Evolutionary conservation across 2,329 filamentous ascomycete genomes (phyloP).

Genomic region (Aspergillus ochraceus): DNA sequence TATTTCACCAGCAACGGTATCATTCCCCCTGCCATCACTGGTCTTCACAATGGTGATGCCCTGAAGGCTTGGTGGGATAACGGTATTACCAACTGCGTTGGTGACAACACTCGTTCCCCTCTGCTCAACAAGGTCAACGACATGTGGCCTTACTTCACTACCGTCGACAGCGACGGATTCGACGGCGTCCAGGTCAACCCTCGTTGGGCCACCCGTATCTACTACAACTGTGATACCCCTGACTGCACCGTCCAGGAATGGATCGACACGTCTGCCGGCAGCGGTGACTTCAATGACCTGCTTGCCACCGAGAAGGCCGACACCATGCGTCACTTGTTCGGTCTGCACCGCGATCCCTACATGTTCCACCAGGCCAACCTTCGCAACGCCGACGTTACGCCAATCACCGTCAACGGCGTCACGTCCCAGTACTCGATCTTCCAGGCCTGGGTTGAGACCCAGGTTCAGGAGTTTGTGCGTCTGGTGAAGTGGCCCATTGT

Average conservation of each 20-base stretch:
- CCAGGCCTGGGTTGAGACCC: conserved; percentile 58
- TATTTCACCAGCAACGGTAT: conserved; percentile 56
- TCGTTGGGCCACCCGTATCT: conserved; percentile 63
- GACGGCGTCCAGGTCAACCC: conserved; percentile 58
- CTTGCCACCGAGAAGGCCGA: conserved; percentile 53
- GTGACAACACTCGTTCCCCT: conserved; percentile 60
- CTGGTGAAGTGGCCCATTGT: conserved; percentile 56
- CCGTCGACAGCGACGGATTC: conserved; percentile 53
- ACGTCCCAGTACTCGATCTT: conserved; percentile 53
- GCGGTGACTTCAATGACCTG: conserved; percentile 55
- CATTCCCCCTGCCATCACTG: conserved; percentile 64
- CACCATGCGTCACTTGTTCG: conserved; percentile 58
- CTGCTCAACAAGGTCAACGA: conserved; percentile 54
- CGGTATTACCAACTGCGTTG: conserved; percentile 61
- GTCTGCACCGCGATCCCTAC: conserved; percentile 56
- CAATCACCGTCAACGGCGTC: conserved; percentile 51
- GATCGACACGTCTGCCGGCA: conserved; percentile 59
- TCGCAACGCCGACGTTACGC: conserved; percentile 50
- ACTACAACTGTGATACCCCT: conserved; percentile 63
- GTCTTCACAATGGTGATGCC: conserved; percentile 64
- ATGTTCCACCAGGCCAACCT: conserved; percentile 68
- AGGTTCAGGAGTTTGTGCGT: conserved; percentile 55
- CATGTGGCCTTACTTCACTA: conserved; percentile 59
- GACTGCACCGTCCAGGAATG: conserved; percentile 60
- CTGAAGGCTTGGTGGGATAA: conserved; percentile 60